Evolutionary conservation across 441 rosid species (phyloP).

Genomic region (Viola pubescens): DNA sequence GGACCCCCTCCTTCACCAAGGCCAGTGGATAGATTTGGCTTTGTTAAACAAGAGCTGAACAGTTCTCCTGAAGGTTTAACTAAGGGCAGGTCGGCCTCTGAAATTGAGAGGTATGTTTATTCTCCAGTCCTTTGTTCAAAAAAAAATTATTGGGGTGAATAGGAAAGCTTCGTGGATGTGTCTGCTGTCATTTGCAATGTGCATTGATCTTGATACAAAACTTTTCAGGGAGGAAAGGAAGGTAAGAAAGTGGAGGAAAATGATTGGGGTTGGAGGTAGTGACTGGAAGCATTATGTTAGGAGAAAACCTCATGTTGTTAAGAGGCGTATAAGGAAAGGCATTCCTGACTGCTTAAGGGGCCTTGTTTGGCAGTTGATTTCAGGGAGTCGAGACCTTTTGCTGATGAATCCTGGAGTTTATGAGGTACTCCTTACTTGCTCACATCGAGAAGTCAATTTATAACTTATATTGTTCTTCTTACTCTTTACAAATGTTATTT

Average conservation of each 20-base stretch:
- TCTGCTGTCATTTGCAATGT: constrained; percentile 1
- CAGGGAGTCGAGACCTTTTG: constrained; percentile 92
- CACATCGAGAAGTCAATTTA: constrained; percentile 2
- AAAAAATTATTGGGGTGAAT: constrained; percentile 1
- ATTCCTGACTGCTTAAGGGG: constrained; percentile 98
- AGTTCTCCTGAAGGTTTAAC: constrained; percentile 38
- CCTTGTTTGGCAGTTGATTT: constrained; percentile 94
- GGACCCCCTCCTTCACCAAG: constrained; percentile 62
- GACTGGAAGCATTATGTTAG: constrained; percentile 93
- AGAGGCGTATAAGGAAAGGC: constrained; percentile 83
- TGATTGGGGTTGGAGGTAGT: constrained; percentile 95
- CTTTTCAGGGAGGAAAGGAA: constrained; percentile 71
- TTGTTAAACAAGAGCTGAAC: constrained; percentile 55
- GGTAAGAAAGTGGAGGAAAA: constrained; percentile 92
- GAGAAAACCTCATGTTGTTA: constrained; percentile 84
- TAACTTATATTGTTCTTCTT: constrained; percentile 5
- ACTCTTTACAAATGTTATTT: constrained; percentile 1
- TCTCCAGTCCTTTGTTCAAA: background rate
- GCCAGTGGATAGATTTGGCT: constrained; percentile 71
- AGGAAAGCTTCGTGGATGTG: background rate
- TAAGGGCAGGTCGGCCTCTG: constrained; percentile 43
- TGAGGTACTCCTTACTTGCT: constrained; percentile 39
- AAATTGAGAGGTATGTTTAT: constrained; percentile 42
- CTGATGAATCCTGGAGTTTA: constrained; percentile 94
- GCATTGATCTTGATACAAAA: constrained; percentile 7